Evolutionary conservation across 176 grass and related monocot genomes (phyloP), one percentile per base, ranked within the genome.

Genomic region (Triticum urartu): DNA sequence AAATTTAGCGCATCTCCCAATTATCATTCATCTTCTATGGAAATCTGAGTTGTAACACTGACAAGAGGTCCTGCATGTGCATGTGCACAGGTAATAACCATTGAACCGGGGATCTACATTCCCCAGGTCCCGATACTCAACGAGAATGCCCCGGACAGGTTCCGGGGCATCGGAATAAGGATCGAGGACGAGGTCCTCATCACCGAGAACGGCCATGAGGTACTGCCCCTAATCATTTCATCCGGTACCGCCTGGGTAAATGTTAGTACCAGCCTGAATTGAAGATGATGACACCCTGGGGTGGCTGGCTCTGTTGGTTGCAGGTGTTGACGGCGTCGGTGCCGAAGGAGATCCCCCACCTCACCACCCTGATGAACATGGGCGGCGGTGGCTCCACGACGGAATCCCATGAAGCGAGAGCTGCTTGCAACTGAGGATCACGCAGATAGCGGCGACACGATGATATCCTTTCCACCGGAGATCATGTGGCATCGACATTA

Each of bases 121-220:
- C 97, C 97, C 15, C 24, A 60, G 32, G 58, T 85, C n/a, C 89
- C 86, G 25, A 81, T 91, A 9, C 82, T 85, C 81, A 88, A 91
- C 4, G 92, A 91, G 82, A 74, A 88, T 6, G 93, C 86, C 30
- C 90, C 93, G 30, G 79, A 77, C 28, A 92, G 93, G 93, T 95
- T 79, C 79, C 88, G 88, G 7, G 91, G 93, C 81, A 87, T 91
- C 20, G 94, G 97, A 63, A 95, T 99, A 82, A 88, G 97, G 71
- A 99, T 96, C 10, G 97, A 99, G 85, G 94, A 98, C 21, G 92
- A 96, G 87, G 97, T 98, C 81, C 94, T 98, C 68, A 74, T 98
- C 75, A 98, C 97, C 6, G 94, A 98, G 78, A 77, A 80, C 7
- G 94, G 94, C 15, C 85, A 96, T 21, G 97, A 99, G 97, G 97